phyloP scores from a whole-genome alignment of 306 rosid genomes.

The Fragaria nilgerrensis region DNA sequence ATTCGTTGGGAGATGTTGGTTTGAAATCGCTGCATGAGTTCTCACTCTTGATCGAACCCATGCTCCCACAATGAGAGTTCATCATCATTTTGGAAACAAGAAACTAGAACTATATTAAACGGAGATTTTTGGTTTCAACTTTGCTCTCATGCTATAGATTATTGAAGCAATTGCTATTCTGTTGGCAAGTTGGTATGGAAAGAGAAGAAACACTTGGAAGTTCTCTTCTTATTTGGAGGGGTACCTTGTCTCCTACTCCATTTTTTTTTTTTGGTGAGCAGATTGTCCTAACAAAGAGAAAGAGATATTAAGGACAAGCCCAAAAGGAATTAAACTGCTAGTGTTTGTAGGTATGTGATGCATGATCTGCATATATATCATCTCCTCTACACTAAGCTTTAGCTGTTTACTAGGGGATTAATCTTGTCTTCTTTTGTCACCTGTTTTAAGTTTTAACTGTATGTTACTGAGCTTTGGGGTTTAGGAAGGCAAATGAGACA shows the following conservation, averaged over 20 bases:
- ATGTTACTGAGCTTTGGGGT: slow-evolving; percentile 2
- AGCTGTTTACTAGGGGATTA: slow-evolving; percentile 51
- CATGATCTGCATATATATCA: slow-evolving; percentile 30
- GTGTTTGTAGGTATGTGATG: slow-evolving; percentile 43
- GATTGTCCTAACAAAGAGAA: neutral
- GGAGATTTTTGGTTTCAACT: neutral
- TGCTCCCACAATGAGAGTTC: slow-evolving; percentile 72
- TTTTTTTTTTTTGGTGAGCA: neutral
- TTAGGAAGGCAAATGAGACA: slow-evolving; percentile 4
- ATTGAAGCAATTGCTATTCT: neutral
- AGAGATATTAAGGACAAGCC: slow-evolving; percentile 30
- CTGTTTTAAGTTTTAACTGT: slow-evolving; percentile 30
- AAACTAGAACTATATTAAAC: neutral
- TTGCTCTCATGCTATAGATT: slow-evolving; percentile 22
- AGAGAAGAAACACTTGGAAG: slow-evolving; percentile 35
- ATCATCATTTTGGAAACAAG: slow-evolving; percentile 40
- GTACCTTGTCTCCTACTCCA: slow-evolving; percentile 17
- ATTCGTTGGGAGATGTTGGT: slow-evolving; percentile 46
- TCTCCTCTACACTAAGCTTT: slow-evolving; percentile 24
- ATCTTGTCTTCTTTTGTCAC: slow-evolving; percentile 37
- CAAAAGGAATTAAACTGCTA: slow-evolving; percentile 14
- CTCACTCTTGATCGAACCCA: slow-evolving; percentile 56
- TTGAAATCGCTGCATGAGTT: slow-evolving; percentile 45
- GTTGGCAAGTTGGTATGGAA: slow-evolving; percentile 26
- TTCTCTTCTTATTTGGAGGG: slow-evolving; percentile 35